Base-by-base conservation (phyloP, 768 basidiomycete genomes). In the Boletus sp. region DNA sequence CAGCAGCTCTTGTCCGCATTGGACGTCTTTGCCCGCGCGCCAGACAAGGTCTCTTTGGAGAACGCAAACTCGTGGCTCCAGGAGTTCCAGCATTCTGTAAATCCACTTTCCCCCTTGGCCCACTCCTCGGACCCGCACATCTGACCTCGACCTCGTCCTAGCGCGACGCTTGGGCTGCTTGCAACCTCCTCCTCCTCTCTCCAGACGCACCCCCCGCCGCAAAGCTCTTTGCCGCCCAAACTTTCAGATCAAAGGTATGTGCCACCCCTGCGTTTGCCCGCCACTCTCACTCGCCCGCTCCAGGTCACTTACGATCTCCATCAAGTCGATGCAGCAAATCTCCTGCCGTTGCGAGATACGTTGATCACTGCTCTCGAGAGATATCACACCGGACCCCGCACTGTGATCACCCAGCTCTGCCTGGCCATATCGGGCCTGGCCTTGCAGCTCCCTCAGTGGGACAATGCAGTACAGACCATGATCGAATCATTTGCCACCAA, bases 21-120 rank as follows among this genome's bases (percentile, higher is more conserved):
- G 64, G 84, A 86, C 50, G 89, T 93, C 46, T 94, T 94, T 72
- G 78, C 81, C 63, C 81, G 85, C 58, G 86, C 87, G 52, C 90
- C 96, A 33, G 91, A 96, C 79, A 89, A 90, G 66, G 73, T 75
- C 15, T 86, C 92, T 17, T 81, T 97, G 62, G 90, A 92, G 64
- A 82, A 81, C 63, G 96, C 94, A 63, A 98, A 97, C 77, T 76
- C 85, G 64, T 98, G 94, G 94, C 87, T 99, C 60, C 90, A 94
- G 78, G 94, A 95, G 75, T 99, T 98, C 73, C 96, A 99, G 79
- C 95, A 98, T 80, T 95, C 93, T 80, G 96, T 98, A 87, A 89
- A 85, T 90, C 80, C 78, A 78, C 76, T 85, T 84, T 86, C 84
- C 80, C 83, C 81, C 84, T 75, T 83, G 82, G 84, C 67, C 70